Base-by-base conservation (phyloP, 1,139 yeast genomes). In the Insectozyma bohioensis region DNA sequence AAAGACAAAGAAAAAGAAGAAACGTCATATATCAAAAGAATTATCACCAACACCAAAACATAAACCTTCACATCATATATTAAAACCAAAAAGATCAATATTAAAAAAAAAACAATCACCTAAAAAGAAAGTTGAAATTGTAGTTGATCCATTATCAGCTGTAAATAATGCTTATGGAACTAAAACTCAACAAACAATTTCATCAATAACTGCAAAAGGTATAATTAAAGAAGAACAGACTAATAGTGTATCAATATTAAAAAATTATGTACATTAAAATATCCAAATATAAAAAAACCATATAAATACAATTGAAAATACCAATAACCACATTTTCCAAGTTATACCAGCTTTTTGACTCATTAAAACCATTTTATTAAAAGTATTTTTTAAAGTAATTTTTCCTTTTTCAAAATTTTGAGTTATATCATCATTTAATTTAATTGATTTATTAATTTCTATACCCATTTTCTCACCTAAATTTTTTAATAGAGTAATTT, bases 221-320 rank as follows among this genome's bases (percentile, higher is more conserved):
- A 37, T 28, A n/a, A 28, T 28, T 5, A 17, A 24, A 3, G 12
- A 13, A 5, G 29, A 26, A 9, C n/a, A n/a, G n/a, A 17, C 12
- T 20, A 15, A 28, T 19, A 24, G n/a, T 16, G 21, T 20, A 16
- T 12, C 12, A 12, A 23, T 12, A 23, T 14, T 28, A 12, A 21
- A 28, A 20, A 28, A 20, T n/a, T 21, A 28, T 28, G 21, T n/a
- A 12, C 25, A 33, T 45, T 54, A 76, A 41, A 67, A 63, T 34
- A 79, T 48, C 95, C 96, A 85, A n/a, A 87, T 88, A 71, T 82
- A 82, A 57, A 86, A 78, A 58, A 88, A 90, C 52, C 84, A 65
- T 40, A 85, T 45, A 31, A 74, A 66, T 8, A 88, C 78, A 12
- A 85, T 48, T 20, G 57, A 60, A 55, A 86, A 82, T 40, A 88